Evolutionary conservation across 2,329 filamentous ascomycete genomes (phyloP).

Genomic region (Thyridium curvatum): DNA sequence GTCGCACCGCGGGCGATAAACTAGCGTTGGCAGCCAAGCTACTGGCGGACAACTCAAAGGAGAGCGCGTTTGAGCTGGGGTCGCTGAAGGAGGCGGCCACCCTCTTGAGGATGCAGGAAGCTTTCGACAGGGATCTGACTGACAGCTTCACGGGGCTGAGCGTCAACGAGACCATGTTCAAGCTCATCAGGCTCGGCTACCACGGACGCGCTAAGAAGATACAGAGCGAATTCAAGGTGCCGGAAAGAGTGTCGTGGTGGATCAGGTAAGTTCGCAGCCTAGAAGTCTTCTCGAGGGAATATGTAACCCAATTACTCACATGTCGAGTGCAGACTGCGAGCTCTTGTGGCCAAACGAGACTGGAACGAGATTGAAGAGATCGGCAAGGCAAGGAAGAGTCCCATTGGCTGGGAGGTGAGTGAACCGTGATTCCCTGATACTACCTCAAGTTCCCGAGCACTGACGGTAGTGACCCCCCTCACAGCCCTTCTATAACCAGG

Average conservation of each 20-base stretch:
- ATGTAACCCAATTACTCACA: no score
- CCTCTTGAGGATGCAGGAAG: constrained; percentile 79
- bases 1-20: constrained; percentile 72
- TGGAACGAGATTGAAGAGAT: constrained; percentile 92
- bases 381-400: constrained; percentile 70
- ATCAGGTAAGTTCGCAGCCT: constrained; percentile 41
- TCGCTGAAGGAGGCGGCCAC: constrained; percentile 74
- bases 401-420: constrained; percentile 92
- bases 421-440: not conserved
- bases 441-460: not conserved
- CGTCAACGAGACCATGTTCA: constrained; percentile 88
- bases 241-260: constrained; percentile 90
- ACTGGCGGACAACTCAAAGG: constrained; percentile 71
- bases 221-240: constrained; percentile 85
- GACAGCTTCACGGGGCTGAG: constrained; percentile 75
- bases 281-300: not conserved
- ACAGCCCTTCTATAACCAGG: constrained; percentile 86
- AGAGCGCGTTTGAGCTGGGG: constrained; percentile 66
- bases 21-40: constrained; percentile 80
- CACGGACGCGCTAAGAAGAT: constrained; percentile 81
- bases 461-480: no score
- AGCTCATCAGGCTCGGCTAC: constrained; percentile 76
- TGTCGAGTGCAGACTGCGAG: constrained; percentile 60
- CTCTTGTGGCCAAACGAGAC: constrained; percentile 81
- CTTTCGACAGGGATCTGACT: constrained; percentile 76